Evolutionary conservation across 768 basidiomycete species (phyloP), one percentile per base, ranked within the genome.

Genomic region (Auriscalpium microsporum): DNA sequence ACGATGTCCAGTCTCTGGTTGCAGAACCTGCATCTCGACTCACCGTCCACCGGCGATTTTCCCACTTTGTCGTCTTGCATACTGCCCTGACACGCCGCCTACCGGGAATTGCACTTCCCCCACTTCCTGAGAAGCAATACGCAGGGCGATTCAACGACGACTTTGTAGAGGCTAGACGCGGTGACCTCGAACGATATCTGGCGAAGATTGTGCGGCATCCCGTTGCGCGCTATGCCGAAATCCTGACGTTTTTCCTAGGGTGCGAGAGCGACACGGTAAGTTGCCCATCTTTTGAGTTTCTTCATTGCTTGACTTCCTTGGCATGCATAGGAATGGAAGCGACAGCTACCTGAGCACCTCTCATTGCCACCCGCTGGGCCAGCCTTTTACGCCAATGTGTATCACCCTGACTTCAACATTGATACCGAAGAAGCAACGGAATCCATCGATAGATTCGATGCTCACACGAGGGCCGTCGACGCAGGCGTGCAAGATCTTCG

Each of bases 61-160:
- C 90, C 4, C 87, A 93, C 56, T 94, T 94, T 62, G 81, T 85
- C 28, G 76, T 84, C 50, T 75, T 94, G 34, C 86, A 91, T 60
- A 82, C 85, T 2, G 81, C 84, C 9, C 71, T 94, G 48, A 74
- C 77, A 17, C 74, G 82, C 21, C 75, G 84, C 8, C 78, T 91
- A 4, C 87, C 88, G 7, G 87, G 87, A 0, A 80, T 93, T 33
- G 83, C 82, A 4, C 73, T 94, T 2, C 90, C 91, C 0, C 86
- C 88, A 0, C 75, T 94, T 8, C 91, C 91, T 0, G 89, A 90
- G 66, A 92, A 92, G 64, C 86, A 88, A 60, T 90, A 93, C 58
- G 76, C 87, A 0, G 88, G 88, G 2, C 75, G 89, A 9, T 92
- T 93, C 67, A 87, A 78, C 56, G 77, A 80, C 17, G 88, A 86